phyloP scores from a whole-genome alignment of 2,329 filamentous ascomycete species.

The Xylaria sp. region DNA sequence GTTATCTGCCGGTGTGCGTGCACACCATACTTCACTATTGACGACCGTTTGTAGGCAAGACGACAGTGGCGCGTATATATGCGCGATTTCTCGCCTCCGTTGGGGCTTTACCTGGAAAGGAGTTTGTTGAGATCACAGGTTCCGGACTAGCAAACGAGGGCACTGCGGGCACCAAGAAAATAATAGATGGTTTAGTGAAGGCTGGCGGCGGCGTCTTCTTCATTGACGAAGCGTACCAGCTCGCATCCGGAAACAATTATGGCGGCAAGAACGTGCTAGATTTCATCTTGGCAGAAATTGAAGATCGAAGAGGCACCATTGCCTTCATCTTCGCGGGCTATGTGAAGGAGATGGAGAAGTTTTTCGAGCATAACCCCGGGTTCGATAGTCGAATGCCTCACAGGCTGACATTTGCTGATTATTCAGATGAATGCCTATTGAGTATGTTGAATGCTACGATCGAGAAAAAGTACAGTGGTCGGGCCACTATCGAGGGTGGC shows the following conservation, averaged over 20 bases:
- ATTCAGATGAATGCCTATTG: slow-evolving; percentile 71
- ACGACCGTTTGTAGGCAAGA: slow-evolving; percentile 64
- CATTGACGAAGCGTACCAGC: slow-evolving; percentile 83
- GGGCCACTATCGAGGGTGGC: slow-evolving; percentile 70
- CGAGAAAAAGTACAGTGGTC: slow-evolving; percentile 60
- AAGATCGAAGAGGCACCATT: slow-evolving; percentile 75
- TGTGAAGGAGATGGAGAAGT: slow-evolving; percentile 77
- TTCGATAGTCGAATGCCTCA: slow-evolving; percentile 75
- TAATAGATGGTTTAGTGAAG: slow-evolving; percentile 68
- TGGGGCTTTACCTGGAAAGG: slow-evolving; percentile 68
- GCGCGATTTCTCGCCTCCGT: slow-evolving; percentile 71
- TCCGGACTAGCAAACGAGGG: slow-evolving; percentile 72
- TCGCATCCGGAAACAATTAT: slow-evolving; percentile 63
- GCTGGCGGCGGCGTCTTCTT: slow-evolving; percentile 75
- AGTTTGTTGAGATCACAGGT: slow-evolving; percentile 75
- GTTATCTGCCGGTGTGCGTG: slow-evolving; percentile 1
- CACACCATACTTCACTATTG: not conserved
- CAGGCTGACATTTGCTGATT: slow-evolving; percentile 74
- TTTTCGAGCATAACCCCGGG: slow-evolving; percentile 79
- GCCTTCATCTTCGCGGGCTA: slow-evolving; percentile 81
- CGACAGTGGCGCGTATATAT: slow-evolving; percentile 78
- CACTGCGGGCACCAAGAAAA: slow-evolving; percentile 64
- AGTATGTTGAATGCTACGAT: slow-evolving; percentile 68
- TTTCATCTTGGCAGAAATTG: slow-evolving; percentile 76
- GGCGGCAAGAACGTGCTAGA: slow-evolving; percentile 72